phyloP scores from a whole-genome alignment of 257 asterid genomes.

The Coffea eugenioides region DNA sequence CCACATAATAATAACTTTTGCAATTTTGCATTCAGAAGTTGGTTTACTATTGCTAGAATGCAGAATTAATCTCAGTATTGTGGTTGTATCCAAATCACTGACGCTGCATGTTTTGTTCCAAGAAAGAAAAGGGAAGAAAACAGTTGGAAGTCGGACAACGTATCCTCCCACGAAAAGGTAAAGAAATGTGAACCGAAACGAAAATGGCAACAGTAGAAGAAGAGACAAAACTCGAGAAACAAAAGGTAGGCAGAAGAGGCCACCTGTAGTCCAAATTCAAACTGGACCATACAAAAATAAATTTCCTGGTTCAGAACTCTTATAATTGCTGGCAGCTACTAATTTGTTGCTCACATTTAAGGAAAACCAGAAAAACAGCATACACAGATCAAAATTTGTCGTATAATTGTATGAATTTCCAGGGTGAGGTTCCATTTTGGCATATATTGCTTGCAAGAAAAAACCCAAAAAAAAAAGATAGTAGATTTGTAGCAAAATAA shows the following conservation, averaged over 20 bases:
- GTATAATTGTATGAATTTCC: neutral
- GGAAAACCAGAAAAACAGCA: neutral
- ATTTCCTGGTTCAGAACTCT: neutral
- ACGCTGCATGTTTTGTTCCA: no score
- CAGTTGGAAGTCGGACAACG: no score
- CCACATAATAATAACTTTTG: no score
- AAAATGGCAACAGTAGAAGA: neutral
- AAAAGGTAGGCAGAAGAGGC: neutral
- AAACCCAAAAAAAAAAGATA: neutral
- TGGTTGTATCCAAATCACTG: no score
- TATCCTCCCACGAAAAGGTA: no score
- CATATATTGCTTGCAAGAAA: neutral
- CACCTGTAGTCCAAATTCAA: neutral
- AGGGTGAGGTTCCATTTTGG: conserved; percentile 10
- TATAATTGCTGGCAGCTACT: neutral
- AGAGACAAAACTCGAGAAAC: neutral
- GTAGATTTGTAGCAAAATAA: no score
- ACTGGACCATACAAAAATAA: neutral
- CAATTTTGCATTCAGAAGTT: no score
- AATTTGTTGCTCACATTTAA: neutral
- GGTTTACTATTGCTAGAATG: no score
- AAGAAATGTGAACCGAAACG: no score
- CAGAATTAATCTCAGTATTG: neutral
- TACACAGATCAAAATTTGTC: neutral
- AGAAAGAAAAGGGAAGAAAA: no score